These are phyloP conservation scores for Colletotrichum coccodes DNA, from an alignment of 2,329 filamentous ascomycete species.

Conservation along the genomic window DNA sequence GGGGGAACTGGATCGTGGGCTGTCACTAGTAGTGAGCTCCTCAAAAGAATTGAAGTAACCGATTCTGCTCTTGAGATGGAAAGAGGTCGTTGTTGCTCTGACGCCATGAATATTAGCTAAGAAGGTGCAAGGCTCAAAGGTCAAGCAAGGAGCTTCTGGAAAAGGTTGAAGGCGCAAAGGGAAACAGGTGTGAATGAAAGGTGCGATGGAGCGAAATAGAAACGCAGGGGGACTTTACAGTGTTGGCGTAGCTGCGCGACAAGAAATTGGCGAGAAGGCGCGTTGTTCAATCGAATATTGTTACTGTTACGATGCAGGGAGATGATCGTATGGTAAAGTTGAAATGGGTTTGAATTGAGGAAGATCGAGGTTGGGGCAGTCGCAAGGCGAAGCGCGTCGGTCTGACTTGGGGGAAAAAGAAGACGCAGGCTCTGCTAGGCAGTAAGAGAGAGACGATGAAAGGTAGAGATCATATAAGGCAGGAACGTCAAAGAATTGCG, in stretches of 20 bases:
- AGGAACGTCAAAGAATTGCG: conserved; percentile 5
- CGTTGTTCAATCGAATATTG: background rate
- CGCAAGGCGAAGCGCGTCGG: background rate
- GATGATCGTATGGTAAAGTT: background rate
- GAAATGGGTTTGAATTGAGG: background rate
- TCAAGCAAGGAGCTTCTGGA: background rate
- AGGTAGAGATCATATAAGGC: background rate
- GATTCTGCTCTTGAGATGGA: background rate
- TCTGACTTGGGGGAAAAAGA: background rate
- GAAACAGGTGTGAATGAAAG: background rate
- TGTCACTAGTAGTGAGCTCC: background rate
- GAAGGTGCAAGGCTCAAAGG: background rate
- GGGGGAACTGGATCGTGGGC: background rate
- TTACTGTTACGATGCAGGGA: background rate
- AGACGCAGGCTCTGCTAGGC: background rate
- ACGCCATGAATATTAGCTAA: conserved; percentile 17
- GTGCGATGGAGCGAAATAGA: background rate
- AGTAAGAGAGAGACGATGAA: background rate
- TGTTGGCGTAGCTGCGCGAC: background rate
- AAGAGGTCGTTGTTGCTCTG: background rate
- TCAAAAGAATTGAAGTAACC: background rate
- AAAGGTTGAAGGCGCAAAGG: conserved; percentile 1
- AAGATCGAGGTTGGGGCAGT: background rate
- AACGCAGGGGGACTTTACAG: conserved; percentile 17
- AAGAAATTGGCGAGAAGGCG: background rate